Base-by-base conservation (phyloP, 306 rosid species). In the Canavalia gladiata region DNA sequence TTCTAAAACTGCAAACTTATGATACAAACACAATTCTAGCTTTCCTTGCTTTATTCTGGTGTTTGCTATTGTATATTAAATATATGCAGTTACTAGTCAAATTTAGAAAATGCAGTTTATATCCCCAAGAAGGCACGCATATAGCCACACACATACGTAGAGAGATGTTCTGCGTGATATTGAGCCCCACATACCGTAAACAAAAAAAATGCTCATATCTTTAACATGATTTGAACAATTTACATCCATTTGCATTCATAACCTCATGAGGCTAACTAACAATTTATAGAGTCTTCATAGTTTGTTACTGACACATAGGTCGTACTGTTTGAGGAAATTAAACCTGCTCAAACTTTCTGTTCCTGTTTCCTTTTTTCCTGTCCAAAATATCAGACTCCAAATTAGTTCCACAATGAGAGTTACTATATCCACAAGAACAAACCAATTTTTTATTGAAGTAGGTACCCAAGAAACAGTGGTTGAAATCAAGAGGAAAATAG, bases 401-500 rank as follows among this genome's bases (percentile, higher is more conserved):
- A 70, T 31, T 0, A 72, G 30, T 83, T 82, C 39, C 79, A 84
- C 12, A 1, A 90, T 87, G 94, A 88, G 76, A 73, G 81, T 91
- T 12, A 62, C 76, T 57, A 82, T 93, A 37, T 81, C 75, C 9
- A 75, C 92, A 31, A 43, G 87, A 70, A 74, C 81, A 30, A 85
- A 67, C 37, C 89, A 91, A 47, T 82, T 91, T 71, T 43, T 54
- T 83, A 64, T 93, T 51, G 94, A 95, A 72, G 87, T 91, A 3
- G 86, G 87, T 37, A 37, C 55, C 76, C 84, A 88, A 87, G 99
- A 91, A 82, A 82, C 85, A 35, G 90, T 95, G 12, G 41, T 76
- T 7, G 93, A 87, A 33, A 88, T 95, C 86, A 93, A 95, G 74
- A 85, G 77, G 69, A 90, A 90, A 85, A 93, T 93, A 70, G 91